phyloP scores from a whole-genome alignment of 306 rosid species.

The Gillenia trifoliata region DNA sequence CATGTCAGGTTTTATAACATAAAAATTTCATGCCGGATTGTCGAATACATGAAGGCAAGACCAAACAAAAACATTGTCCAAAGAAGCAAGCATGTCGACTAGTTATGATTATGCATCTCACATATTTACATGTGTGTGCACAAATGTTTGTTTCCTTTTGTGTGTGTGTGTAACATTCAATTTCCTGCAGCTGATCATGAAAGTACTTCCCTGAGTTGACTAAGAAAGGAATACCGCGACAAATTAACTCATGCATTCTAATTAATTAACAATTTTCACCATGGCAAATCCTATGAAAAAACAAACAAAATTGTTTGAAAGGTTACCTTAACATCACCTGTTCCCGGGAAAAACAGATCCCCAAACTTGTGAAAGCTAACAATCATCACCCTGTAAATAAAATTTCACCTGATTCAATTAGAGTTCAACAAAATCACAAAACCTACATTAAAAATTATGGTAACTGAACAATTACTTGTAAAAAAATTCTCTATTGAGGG shows the following conservation, averaged over 20 bases:
- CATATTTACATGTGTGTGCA: neutral
- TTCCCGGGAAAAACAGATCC: conserved; percentile 91
- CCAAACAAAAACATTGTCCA: neutral
- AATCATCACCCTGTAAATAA: conserved; percentile 90
- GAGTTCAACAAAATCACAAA: conserved; percentile 16
- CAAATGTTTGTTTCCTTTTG: neutral
- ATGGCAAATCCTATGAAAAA: neutral
- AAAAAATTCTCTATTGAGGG: neutral
- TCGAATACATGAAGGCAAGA: neutral
- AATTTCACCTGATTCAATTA: conserved; percentile 20
- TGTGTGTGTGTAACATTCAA: neutral
- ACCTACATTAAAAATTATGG: neutral
- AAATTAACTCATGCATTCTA: neutral
- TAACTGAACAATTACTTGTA: neutral
- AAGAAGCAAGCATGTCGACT: neutral
- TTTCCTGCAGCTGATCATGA: neutral
- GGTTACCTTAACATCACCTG: conserved; percentile 95
- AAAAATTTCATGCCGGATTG: neutral
- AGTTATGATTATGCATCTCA: neutral
- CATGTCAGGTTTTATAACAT: conserved; percentile 6
- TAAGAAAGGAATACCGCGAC: neutral
- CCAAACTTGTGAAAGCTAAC: conserved; percentile 98
- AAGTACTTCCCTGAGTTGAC: neutral
- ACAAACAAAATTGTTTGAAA: conserved; percentile 20
- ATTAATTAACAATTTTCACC: neutral